These are phyloP conservation scores for Globisporangium barbulae DNA, from an alignment of 352 stramenopile species.

Conservation along the genomic window DNA sequence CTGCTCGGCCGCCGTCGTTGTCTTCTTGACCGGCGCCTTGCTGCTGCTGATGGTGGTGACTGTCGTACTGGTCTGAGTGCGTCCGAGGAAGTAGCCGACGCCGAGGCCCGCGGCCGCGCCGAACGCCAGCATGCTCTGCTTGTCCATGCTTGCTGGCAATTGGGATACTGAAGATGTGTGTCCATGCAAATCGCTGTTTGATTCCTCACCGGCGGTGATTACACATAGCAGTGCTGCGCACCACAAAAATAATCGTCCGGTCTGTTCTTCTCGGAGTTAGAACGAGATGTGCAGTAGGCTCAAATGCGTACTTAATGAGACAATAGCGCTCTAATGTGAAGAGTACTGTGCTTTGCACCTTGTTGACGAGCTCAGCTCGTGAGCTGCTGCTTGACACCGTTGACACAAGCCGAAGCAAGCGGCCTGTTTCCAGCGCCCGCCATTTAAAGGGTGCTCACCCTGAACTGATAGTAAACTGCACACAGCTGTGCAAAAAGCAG, in stretches of 20 bases:
- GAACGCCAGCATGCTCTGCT: slow-evolving; percentile 57
- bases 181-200: neutral
- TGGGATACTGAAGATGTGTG: slow-evolving; percentile 4
- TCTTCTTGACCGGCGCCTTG: slow-evolving; percentile 2
- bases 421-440: too few species aligned
- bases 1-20: neutral
- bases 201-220: neutral
- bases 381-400: too few species aligned
- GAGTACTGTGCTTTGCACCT: neutral
- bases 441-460: too few species aligned
- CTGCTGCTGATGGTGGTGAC: neutral
- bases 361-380: too few species aligned
- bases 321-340: neutral
- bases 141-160: slow-evolving; percentile 43
- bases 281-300: neutral
- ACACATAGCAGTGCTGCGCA: neutral
- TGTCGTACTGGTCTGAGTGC: slow-evolving; percentile 25
- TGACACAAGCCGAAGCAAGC: too few species aligned
- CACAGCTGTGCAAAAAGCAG: too few species aligned
- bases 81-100: slow-evolving; percentile 65
- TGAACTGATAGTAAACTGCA: too few species aligned
- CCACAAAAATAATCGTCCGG: slow-evolving; percentile 15
- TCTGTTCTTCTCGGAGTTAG: neutral
- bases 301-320: neutral
- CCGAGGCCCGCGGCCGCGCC: slow-evolving; percentile 60